Evolutionary conservation across 352 stramenopile genomes (phyloP).

Genomic region (Globisporangium parvum): DNA sequence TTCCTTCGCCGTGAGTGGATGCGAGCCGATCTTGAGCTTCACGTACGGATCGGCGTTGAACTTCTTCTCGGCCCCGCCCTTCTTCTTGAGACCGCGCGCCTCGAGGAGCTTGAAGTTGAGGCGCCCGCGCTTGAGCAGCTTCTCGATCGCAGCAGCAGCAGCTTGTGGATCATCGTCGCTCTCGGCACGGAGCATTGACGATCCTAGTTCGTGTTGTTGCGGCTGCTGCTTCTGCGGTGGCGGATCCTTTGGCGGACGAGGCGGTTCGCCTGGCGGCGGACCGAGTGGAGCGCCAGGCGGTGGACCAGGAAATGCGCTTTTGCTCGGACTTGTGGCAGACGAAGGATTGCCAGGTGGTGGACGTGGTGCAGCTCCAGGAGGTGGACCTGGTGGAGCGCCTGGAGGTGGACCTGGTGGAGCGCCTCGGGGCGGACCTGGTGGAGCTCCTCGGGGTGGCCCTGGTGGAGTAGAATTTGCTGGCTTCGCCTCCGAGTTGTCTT

Average conservation of each 20-base stretch:
- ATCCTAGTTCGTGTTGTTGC: neutral
- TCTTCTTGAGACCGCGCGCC: conserved; percentile 50
- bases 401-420: conserved; percentile 14
- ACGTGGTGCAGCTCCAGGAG: conserved; percentile 16
- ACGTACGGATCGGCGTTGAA: conserved; percentile 81
- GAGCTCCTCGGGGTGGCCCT: conserved; percentile 14
- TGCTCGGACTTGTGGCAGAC: conserved; percentile 5
- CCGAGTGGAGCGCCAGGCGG: conserved; percentile 40
- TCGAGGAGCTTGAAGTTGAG: conserved; percentile 74
- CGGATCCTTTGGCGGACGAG: conserved; percentile 41
- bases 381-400: conserved; percentile 10
- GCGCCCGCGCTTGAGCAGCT: conserved; percentile 56
- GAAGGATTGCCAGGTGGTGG: conserved; percentile 17
- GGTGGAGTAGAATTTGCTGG: conserved; percentile 6
- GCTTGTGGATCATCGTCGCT: neutral
- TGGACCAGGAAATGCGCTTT: conserved; percentile 18
- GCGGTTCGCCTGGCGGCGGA: conserved; percentile 39
- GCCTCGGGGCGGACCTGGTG: conserved; percentile 14
- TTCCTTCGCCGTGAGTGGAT: conserved; percentile 61
- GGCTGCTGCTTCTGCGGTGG: conserved; percentile 14
- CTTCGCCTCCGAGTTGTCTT: too few species aligned
- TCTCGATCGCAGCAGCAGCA: conserved; percentile 21
- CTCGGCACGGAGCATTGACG: neutral
- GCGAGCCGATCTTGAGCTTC: conserved; percentile 68
- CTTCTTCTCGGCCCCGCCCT: conserved; percentile 52